These are phyloP conservation scores for Pyricularia sp. DNA, from an alignment of 2,329 filamentous ascomycete genomes.

Conservation along the genomic window DNA sequence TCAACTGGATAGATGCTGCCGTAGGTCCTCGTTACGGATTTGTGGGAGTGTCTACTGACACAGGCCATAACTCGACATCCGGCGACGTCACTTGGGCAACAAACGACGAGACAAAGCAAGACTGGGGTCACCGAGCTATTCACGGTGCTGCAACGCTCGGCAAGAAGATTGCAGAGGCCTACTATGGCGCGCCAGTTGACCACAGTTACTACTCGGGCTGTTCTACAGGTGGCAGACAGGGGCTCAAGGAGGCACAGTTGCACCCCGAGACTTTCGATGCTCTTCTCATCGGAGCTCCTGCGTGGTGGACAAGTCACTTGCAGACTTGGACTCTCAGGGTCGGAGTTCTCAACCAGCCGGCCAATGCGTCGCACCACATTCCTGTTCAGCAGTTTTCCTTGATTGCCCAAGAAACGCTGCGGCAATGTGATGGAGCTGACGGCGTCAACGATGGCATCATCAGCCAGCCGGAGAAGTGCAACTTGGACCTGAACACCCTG, in stretches of 20 bases:
- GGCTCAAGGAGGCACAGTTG: slow-evolving; percentile 37
- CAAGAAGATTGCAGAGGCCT: slow-evolving; percentile 34
- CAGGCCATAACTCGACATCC: slow-evolving; percentile 23
- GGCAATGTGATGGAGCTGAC: slow-evolving; percentile 26
- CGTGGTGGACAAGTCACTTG: slow-evolving; percentile 27
- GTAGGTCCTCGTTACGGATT: slow-evolving; percentile 23
- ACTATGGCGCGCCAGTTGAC: slow-evolving; percentile 28
- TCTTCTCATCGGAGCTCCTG: slow-evolving; percentile 36
- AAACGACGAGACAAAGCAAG: slow-evolving; percentile 20
- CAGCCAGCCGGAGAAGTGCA: slow-evolving; percentile 12
- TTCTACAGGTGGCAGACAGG: slow-evolving; percentile 47
- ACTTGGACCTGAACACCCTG: slow-evolving; percentile 11
- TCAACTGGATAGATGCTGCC: slow-evolving; percentile 18
- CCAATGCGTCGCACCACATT: slow-evolving; percentile 26
- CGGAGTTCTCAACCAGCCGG: slow-evolving; percentile 30
- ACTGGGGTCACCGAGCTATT: slow-evolving; percentile 28
- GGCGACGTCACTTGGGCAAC: slow-evolving; percentile 24
- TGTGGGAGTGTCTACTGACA: slow-evolving; percentile 29
- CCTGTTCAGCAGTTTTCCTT: slow-evolving; percentile 23
- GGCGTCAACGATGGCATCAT: slow-evolving; percentile 28
- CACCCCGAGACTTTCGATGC: slow-evolving; percentile 45
- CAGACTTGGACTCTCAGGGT: slow-evolving; percentile 23
- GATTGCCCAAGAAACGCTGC: slow-evolving; percentile 23
- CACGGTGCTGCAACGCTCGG: slow-evolving; percentile 36
- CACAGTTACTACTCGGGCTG: slow-evolving; percentile 45